phyloP scores from a whole-genome alignment of 345 rosid species.

The Eutrema heterophyllum region DNA sequence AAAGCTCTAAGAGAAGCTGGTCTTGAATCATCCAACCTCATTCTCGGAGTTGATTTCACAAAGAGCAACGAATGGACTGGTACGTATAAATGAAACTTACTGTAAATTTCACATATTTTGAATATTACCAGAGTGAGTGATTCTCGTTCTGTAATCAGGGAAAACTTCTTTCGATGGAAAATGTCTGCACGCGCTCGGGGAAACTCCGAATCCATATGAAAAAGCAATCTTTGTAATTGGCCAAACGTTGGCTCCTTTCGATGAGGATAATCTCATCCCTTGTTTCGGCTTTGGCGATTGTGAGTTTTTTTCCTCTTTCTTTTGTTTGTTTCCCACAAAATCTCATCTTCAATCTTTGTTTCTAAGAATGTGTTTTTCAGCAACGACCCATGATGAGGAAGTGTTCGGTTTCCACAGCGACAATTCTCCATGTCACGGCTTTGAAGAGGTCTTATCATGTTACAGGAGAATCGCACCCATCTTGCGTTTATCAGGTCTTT shows the following conservation, averaged over 20 bases:
- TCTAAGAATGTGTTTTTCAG: slow-evolving; percentile 29
- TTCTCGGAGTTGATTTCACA: slow-evolving; percentile 82
- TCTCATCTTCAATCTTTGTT: not conserved
- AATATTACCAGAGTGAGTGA: not conserved
- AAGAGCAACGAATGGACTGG: slow-evolving; percentile 97
- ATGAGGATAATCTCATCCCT: slow-evolving; percentile 80
- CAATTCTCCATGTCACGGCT: slow-evolving; percentile 72
- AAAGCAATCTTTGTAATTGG: slow-evolving; percentile 72
- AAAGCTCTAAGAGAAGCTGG: slow-evolving; percentile 65
- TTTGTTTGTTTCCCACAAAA: not conserved
- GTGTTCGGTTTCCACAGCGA: slow-evolving; percentile 73
- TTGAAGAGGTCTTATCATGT: slow-evolving; percentile 78
- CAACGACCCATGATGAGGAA: slow-evolving; percentile 66
- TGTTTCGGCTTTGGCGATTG: slow-evolving; percentile 87
- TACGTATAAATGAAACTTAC: slow-evolving; percentile 9
- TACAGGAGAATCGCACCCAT: slow-evolving; percentile 55
- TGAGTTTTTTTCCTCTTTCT: not conserved
- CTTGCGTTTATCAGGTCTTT: slow-evolving; percentile 58
- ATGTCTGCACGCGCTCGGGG: slow-evolving; percentile 55
- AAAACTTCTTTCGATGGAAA: slow-evolving; percentile 51
- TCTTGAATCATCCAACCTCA: slow-evolving; percentile 85
- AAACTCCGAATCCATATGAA: slow-evolving; percentile 72
- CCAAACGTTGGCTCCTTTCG: slow-evolving; percentile 73
- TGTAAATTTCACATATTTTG: not conserved
- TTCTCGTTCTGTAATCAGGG: slow-evolving; percentile 29